Base-by-base conservation (phyloP, 2,329 filamentous ascomycete genomes). In the Alternaria atra region DNA sequence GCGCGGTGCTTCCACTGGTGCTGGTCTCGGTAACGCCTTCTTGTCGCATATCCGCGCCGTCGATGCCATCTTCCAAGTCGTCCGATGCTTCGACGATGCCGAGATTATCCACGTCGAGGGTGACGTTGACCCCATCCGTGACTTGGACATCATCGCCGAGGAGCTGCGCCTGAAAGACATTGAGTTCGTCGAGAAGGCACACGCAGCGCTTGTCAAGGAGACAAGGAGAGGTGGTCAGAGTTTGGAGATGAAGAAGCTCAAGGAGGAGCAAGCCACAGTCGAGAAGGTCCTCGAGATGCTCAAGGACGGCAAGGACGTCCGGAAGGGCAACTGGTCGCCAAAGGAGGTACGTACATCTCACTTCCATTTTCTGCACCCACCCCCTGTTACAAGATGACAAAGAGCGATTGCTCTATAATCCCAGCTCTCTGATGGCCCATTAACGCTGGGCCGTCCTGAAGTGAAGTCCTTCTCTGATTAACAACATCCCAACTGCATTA, bases 21-120 rank as follows among this genome's bases (percentile, higher is more conserved):
- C 93, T 71, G 95, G 95, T 86, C 90, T 99, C 64, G 95, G 95
- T 75, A 99, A 99, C 80, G 88, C 94, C 72, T 99, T 99, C 89
- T 85, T 99, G 84, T 98, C 95, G 37, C 95, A 99, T 82, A 99
- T 99, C 73, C 93, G 96, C 79, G 95, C 95, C 55, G 94, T 97
- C 81, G 94, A 97, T 85, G 94, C 94, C 81, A 97, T 97, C 82
- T 97, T 97, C 86, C 92, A 97, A 82, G 94, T 97, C 44, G 94
- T 97, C 37, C 90, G 94, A 74, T 97, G 92, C 84, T 97, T 99
- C 83, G 96, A 99, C 78, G 95, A 99, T 85, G 95, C 94, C 61
- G 95, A 99, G 83, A 99, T 99, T 75, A 98, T 97, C 74, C 95
- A 99, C 87, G 94, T 99, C 69, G 96, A 99, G 86, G 96, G 95